phyloP scores from a whole-genome alignment of 768 basidiomycete species.

The Sporobolomyces phaffii region DNA sequence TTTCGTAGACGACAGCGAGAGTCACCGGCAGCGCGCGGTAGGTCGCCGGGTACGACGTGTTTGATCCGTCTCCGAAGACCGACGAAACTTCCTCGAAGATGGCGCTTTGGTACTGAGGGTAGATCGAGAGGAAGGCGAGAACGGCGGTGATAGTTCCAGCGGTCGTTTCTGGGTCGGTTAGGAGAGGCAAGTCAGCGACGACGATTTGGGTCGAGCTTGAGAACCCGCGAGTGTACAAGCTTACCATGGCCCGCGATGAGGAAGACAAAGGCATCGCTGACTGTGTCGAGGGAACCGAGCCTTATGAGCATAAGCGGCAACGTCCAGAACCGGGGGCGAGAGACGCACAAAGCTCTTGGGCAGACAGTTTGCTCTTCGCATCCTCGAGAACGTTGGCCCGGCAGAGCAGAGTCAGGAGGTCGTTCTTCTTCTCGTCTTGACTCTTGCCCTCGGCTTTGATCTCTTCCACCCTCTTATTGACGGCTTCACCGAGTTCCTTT shows the following conservation, averaged over 20 bases:
- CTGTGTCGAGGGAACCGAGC: not conserved
- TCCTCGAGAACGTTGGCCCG: constrained; percentile 18
- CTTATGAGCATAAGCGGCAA: not conserved
- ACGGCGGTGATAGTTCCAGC: constrained; percentile 41
- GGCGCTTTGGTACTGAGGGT: constrained; percentile 40
- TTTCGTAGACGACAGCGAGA: constrained; percentile 7
- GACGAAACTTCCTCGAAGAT: constrained; percentile 25
- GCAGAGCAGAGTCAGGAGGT: constrained; percentile 3
- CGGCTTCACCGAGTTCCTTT: constrained; percentile 34
- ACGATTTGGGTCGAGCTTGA: not conserved
- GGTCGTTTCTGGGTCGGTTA: constrained; percentile 39
- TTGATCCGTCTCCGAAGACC: not conserved
- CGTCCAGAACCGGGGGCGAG: not conserved
- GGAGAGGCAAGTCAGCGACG: not conserved
- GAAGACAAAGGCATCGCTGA: constrained; percentile 38
- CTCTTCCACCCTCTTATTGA: constrained; percentile 24
- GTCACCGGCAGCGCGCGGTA: constrained; percentile 12
- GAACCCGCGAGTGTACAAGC: not conserved
- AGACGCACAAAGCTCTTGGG: constrained; percentile 15
- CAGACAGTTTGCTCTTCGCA: constrained; percentile 3
- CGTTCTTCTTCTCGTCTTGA: not conserved
- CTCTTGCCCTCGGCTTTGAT: not conserved
- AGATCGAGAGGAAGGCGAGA: constrained; percentile 41
- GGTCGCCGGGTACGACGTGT: not conserved
- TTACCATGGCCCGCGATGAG: constrained; percentile 43